These are phyloP conservation scores for Euphorbia schlechtendalii DNA, from an alignment of 441 rosid species.

Conservation along the genomic window DNA sequence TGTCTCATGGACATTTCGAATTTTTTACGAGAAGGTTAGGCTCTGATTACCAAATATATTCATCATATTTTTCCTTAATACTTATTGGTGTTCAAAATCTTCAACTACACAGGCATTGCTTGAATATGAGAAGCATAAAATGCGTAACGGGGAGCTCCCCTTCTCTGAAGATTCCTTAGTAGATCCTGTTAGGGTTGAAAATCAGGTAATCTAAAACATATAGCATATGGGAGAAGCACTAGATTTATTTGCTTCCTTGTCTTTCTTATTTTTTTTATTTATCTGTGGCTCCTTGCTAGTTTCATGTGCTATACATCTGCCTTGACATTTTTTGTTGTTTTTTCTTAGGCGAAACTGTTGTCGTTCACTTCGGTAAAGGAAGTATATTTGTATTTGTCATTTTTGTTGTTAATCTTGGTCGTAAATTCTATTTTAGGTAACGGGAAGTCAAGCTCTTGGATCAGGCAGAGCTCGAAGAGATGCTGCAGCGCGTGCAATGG, in stretches of 20 bases:
- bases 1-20: conserved; percentile 72
- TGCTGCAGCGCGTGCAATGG: conserved; percentile 79
- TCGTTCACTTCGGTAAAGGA: too few species aligned
- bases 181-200: conserved; percentile 36
- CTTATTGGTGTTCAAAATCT: conserved; percentile 11
- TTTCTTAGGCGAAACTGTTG: too few species aligned
- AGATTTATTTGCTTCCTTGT: neutral
- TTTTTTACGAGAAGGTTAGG: conserved; percentile 64
- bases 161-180: conserved; percentile 31
- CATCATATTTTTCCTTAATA: neutral
- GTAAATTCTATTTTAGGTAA: conserved; percentile 29
- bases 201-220: conserved; percentile 37
- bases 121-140: conserved; percentile 57
- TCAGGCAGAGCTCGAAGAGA: conserved; percentile 65
- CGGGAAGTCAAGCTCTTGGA: conserved; percentile 38
- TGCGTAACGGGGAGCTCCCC: conserved; percentile 42
- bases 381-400: too few species aligned
- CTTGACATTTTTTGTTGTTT: too few species aligned
- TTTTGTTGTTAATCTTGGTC: neutral
- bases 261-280: too few species aligned
- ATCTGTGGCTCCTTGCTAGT: neutral
- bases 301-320: neutral
- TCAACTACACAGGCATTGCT: conserved; percentile 43
- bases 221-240: neutral
- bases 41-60: neutral